Evolutionary conservation across 345 rosid genomes (phyloP), one percentile per base, ranked within the genome.

Genomic region (Gossypium bickii): DNA sequence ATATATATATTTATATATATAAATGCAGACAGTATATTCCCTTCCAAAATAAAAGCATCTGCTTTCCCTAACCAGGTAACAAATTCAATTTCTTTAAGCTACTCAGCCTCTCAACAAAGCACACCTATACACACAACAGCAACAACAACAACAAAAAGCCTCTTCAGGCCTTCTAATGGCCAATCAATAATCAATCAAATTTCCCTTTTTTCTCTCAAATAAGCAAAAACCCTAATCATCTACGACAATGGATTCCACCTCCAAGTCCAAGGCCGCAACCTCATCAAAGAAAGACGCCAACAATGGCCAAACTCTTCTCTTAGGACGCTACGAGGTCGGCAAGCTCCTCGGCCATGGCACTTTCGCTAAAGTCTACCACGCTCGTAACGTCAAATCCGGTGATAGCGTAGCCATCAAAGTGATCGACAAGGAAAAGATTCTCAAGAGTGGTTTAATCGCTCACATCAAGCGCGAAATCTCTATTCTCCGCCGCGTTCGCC

Each of bases 311-410:
- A 12, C 76, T n/a, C 85, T 83, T 13, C 94, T 94, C 13, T 84
- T 94, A 20, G 93, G 89, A 29, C 87, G 84, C 38, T 94, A 85
- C 78, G 91, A 92, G 82, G 75, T 92, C 45, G 97, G 96, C 41
- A 84, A 82, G 75, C 84, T 94, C 7, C 86, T 94, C 7, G 98
- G 98, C 2, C 93, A 92, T 27, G 98, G 98, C 9, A 88, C 87
- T 75, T 90, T 92, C 72, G 98, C 98, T 2, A 94, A 94, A 79
- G 98, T 94, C 51, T 92, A 89, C 69, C 84, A 85, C 51, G 98
- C 97, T 4, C 86, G 88, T 20, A 84, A 87, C 74, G 78, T 92
- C 20, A 76, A 85, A 53, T 67, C 89, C 8, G 83, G 78, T 5
- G 90, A 87, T 16, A 60, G 77, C 5, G 94, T 87, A 0, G 98